Percentiles rank a stretch among this genome's conserved stretches.
Conservation (phyloP, 2,329 filamentous ascomycete genomes). For the Exophiala dermatitidis region DNA sequence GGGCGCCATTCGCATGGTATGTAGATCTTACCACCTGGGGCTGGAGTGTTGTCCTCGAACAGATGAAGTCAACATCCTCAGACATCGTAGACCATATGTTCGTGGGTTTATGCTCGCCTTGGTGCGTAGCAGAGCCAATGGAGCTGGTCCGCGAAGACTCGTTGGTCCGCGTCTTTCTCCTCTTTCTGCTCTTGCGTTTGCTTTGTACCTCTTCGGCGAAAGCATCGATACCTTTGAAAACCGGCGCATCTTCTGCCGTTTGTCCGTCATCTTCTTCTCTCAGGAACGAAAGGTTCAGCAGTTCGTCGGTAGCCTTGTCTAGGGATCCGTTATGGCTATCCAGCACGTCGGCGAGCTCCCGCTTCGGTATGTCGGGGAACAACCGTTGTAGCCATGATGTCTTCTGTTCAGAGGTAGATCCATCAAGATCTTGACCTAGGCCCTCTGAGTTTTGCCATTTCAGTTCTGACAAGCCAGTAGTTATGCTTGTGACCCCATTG, state of each 20-base stretch:
- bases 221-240: constrained; percentile 69
- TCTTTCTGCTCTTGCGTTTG: constrained; percentile 32
- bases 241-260: constrained; percentile 37
- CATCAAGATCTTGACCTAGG: constrained; percentile 13
- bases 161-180: constrained; percentile 25
- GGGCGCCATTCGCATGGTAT: constrained; percentile 54
- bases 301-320: constrained; percentile 64
- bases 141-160: constrained; percentile 26
- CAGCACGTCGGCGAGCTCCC: constrained; percentile 13
- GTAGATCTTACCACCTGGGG: constrained; percentile 46
- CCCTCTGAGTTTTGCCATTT: constrained; percentile 25
- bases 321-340: constrained; percentile 54
- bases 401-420: constrained; percentile 49
- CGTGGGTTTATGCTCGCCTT: constrained; percentile 21
- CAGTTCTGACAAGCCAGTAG: constrained; percentile 24
- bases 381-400: constrained; percentile 57
- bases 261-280: constrained; percentile 55
- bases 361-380: constrained; percentile 57
- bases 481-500: constrained; percentile 23
- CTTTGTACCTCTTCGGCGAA: constrained; percentile 55
- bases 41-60: constrained; percentile 42
- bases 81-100: constrained; percentile 55
- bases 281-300: constrained; percentile 73
- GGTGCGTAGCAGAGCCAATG: constrained; percentile 20
- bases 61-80: constrained; percentile 56